Conservation (phyloP, 106 monocot species). For the Phalaenopsis aphrodite region DNA sequence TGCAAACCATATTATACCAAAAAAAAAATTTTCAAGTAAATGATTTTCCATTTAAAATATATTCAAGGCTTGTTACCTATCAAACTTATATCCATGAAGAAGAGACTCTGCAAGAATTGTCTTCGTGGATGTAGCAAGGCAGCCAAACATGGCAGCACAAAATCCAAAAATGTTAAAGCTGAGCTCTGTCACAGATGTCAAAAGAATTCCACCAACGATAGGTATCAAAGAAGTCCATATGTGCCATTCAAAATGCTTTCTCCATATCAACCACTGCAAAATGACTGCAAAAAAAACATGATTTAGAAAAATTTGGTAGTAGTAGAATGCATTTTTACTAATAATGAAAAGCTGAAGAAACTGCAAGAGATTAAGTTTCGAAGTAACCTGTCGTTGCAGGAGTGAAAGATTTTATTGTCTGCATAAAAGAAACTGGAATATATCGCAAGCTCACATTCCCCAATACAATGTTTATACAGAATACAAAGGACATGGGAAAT, state of each 20-base stretch:
- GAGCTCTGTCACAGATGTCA: slow-evolving; percentile 86
- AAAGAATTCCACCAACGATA: slow-evolving; percentile 89
- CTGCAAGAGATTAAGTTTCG: neutral
- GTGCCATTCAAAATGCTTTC: slow-evolving; percentile 72
- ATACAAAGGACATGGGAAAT: slow-evolving; percentile 98
- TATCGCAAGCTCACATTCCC: slow-evolving; percentile 97
- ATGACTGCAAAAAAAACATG: slow-evolving; percentile 37
- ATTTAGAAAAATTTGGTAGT: slow-evolving; percentile 1
- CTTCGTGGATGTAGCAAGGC: slow-evolving; percentile 92
- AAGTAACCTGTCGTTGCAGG: slow-evolving; percentile 89
- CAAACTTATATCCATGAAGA: slow-evolving; percentile 87
- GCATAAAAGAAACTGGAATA: slow-evolving; percentile 98
- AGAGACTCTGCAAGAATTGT: slow-evolving; percentile 93
- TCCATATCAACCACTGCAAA: slow-evolving; percentile 93
- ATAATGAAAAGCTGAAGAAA: neutral
- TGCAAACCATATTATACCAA: neutral
- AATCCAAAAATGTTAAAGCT: slow-evolving; percentile 88
- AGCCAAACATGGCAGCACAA: slow-evolving; percentile 92
- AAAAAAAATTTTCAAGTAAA: neutral
- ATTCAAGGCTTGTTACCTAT: slow-evolving; percentile 18
- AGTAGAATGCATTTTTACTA: neutral
- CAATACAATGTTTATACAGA: slow-evolving; percentile 93
- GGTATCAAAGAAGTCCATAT: slow-evolving; percentile 88
- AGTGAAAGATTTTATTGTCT: slow-evolving; percentile 97
- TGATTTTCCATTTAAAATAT: neutral